Conservation (phyloP, 2,329 filamentous ascomycete species). For the Neofusicoccum kwambonambiense region DNA sequence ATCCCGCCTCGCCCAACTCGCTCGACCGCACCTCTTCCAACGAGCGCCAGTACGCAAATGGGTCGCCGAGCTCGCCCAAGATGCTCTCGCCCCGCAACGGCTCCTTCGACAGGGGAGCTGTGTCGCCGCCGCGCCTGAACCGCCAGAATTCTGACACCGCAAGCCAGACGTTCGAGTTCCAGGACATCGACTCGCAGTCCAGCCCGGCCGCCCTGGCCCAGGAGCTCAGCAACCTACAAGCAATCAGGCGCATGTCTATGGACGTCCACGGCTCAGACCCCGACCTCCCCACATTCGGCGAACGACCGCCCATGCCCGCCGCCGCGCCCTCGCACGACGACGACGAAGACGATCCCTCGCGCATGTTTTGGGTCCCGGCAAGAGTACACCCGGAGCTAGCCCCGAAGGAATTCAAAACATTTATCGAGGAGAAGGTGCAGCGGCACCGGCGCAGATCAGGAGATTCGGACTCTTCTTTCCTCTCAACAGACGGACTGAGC, state of each 20-base stretch:
- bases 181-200: conserved; percentile 85
- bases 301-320: conserved; percentile 59
- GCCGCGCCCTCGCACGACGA: conserved; percentile 66
- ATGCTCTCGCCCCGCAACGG: conserved; percentile 19
- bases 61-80: conserved; percentile 17
- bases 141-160: conserved; percentile 43
- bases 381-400: conserved; percentile 91
- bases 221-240: conserved; percentile 88
- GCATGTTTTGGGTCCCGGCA: conserved; percentile 93
- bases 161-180: conserved; percentile 67
- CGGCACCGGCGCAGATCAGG: conserved; percentile 82
- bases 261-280: conserved; percentile 72
- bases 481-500: conserved; percentile 60
- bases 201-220: conserved; percentile 86
- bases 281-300: conserved; percentile 69
- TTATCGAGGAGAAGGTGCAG: conserved; percentile 89
- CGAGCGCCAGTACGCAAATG: conserved; percentile 18
- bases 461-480: conserved; percentile 55
- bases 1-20: conserved; percentile 26
- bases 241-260: conserved; percentile 90
- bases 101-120: conserved; percentile 25
- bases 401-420: conserved; percentile 94
- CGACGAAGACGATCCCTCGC: conserved; percentile 82
- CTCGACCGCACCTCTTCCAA: conserved; percentile 25
- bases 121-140: conserved; percentile 42